phyloP scores from a whole-genome alignment of 2,329 filamentous ascomycete species.

The Pestalotiopsis fici region DNA sequence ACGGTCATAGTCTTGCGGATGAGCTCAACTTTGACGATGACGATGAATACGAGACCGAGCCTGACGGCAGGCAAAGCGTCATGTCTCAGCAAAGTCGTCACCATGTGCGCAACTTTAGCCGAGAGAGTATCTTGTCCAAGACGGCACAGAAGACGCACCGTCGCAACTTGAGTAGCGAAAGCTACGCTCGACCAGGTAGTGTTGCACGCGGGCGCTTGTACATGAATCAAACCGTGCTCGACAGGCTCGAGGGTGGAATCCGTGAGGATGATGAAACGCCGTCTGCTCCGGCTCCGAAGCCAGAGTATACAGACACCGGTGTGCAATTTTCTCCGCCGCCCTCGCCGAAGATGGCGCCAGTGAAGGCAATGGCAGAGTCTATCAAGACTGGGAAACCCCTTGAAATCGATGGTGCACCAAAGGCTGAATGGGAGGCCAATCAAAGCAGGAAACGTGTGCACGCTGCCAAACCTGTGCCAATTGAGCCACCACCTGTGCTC shows the following conservation, averaged over 20 bases:
- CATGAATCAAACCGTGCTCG: slow-evolving; percentile 56
- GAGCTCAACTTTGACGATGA: slow-evolving; percentile 87
- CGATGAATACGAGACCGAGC: slow-evolving; percentile 72
- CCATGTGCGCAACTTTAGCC: slow-evolving; percentile 57
- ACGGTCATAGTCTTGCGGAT: slow-evolving; percentile 81
- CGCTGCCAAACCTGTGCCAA: slow-evolving; percentile 47
- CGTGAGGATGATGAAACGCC: slow-evolving; percentile 50
- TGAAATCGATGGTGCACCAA: slow-evolving; percentile 44
- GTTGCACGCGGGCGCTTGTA: slow-evolving; percentile 53
- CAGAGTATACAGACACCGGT: slow-evolving; percentile 71
- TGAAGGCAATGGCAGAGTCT: slow-evolving; percentile 44
- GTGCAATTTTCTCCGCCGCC: slow-evolving; percentile 83
- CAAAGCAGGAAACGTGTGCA: slow-evolving; percentile 71
- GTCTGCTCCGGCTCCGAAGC: slow-evolving; percentile 36
- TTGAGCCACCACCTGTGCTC: slow-evolving; percentile 43
- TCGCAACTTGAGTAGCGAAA: slow-evolving; percentile 61
- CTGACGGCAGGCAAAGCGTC: slow-evolving; percentile 67
- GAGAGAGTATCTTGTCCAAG: slow-evolving; percentile 52
- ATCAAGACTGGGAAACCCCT: slow-evolving; percentile 37
- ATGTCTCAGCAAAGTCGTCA: slow-evolving; percentile 44
- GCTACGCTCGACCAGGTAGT: slow-evolving; percentile 56
- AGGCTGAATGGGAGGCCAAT: slow-evolving; percentile 64
- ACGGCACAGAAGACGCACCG: slow-evolving; percentile 42
- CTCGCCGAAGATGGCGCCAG: slow-evolving; percentile 59
- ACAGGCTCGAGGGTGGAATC: slow-evolving; percentile 54